Base-by-base conservation (phyloP, 495 filamentous ascomycete genomes). In the Penicillium egyptiacum region DNA sequence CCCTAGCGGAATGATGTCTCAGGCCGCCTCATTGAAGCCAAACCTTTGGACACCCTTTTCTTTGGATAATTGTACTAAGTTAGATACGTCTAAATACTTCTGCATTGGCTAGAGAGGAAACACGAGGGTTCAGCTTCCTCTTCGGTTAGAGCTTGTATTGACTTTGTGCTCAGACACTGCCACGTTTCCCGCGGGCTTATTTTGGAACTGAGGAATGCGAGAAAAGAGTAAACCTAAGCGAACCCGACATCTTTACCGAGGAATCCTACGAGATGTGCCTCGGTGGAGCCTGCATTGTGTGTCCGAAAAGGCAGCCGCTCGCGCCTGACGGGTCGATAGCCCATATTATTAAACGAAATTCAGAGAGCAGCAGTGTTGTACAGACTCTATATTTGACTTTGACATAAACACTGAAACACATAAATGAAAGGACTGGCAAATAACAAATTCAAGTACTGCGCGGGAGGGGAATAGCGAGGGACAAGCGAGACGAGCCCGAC, bases 121-220 rank as follows among this genome's bases (percentile, higher is more conserved):
- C 17, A 11, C 10, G 3, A 17, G 7, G 16, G 45, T 19, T 14
- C 12, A 11, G 14, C 19, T 23, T 16, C 41, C 20, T 40, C 23
- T 30, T 33, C n/a, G 40, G 17, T 16, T 22, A 45, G 42, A 46
- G 17, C 28, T 11, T 41, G 37, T n/a, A 25, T 39, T 45, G 20
- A 35, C 41, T 25, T 25, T n/a, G 42, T 17, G 48, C 56, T 44
- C 56, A 19, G 51, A 55, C 58, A 44, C 45, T 55, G 52, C 58
- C 58, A 61, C 59, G 59, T 61, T 61, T 43, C 35, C 43, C 54
- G 33, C 23, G 50, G 40, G 26, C 19, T 43, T 50, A 50, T 31
- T 26, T 50, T 22, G 44, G 28, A 39, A 41, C 19, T 11, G 49
- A 49, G 49, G 59, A 61, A 61, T 61, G 59, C 37, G 55, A 12